Evolutionary conservation across 2,329 filamentous ascomycete species (phyloP).

Genomic region (Fusarium dimerum): DNA sequence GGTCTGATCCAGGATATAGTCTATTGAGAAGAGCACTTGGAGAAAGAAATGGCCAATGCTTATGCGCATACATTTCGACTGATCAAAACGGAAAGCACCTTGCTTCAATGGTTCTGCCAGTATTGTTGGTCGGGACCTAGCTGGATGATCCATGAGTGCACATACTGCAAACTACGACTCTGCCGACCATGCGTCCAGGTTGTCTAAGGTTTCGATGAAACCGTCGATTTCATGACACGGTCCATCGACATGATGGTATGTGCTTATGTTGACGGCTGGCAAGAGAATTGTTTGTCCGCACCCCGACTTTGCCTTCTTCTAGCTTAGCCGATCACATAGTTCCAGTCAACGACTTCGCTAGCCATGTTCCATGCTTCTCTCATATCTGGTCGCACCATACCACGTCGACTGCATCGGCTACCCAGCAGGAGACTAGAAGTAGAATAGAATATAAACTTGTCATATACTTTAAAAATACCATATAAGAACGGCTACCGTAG

Average conservation of each 20-base stretch:
- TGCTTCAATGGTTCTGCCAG: conserved; percentile 67
- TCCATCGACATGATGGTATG: conserved; percentile 15
- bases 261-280: conserved; percentile 3
- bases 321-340: no score
- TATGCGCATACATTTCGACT: conserved; percentile 66
- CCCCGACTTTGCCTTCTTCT: no score
- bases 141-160: conserved; percentile 70
- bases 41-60: conserved; percentile 48
- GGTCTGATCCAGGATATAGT: conserved; percentile 15
- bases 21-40: conserved; percentile 18
- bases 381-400: background rate
- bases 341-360: background rate
- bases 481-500: no score
- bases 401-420: conserved; percentile 11
- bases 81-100: conserved; percentile 66
- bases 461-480: no score
- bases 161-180: conserved; percentile 67
- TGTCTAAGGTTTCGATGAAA: conserved; percentile 22
- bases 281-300: no score
- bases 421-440: no score
- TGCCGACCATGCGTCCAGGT: conserved; percentile 59
- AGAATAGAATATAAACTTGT: no score
- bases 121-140: conserved; percentile 65
- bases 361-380: background rate
- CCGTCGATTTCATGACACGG: conserved; percentile 16